phyloP scores from a whole-genome alignment of 305 asterid species.

The Fraxinus floribunda region DNA sequence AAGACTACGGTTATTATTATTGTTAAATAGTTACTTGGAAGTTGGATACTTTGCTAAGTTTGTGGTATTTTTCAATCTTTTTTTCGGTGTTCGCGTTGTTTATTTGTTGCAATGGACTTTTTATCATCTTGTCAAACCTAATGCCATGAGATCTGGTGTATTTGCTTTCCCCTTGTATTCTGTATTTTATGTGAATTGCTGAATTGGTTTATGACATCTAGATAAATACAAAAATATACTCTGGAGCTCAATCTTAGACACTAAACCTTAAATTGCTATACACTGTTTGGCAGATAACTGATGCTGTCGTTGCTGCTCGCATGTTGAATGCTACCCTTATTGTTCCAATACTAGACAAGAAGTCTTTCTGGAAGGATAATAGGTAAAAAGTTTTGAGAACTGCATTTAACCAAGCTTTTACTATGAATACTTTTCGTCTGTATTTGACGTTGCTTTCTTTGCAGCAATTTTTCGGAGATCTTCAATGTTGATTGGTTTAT shows the following conservation, averaged over 20 bases:
- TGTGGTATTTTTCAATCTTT: not conserved
- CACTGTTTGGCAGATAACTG: conserved; percentile 64
- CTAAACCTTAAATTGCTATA: conserved; percentile 10
- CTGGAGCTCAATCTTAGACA: conserved; percentile 16
- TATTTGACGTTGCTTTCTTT: conserved; percentile 37
- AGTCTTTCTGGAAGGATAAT: conserved; percentile 95
- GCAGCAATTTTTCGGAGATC: conserved; percentile 92
- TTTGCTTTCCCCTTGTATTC: not conserved
- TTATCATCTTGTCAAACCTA: conserved; percentile 1
- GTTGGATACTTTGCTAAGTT: not conserved
- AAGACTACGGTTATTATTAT: not conserved
- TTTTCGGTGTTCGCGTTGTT: not conserved
- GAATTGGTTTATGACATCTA: not conserved
- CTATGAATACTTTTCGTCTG: conserved; percentile 14
- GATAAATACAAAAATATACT: not conserved
- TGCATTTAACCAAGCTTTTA: not conserved
- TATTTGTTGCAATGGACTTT: not conserved
- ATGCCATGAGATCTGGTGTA: not conserved
- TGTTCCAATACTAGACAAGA: conserved; percentile 79
- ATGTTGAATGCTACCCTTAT: conserved; percentile 94
- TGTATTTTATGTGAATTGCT: not conserved
- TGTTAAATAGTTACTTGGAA: not conserved
- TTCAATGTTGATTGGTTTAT: conserved; percentile 84
- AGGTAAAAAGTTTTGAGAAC: conserved; percentile 44
- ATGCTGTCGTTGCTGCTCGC: conserved; percentile 98